A percentile compares a stretch with the other conserved stretches of the same genome.
Evolutionary conservation across 768 basidiomycete genomes (phyloP).

Genomic region (Hirschioporus abietinus): DNA sequence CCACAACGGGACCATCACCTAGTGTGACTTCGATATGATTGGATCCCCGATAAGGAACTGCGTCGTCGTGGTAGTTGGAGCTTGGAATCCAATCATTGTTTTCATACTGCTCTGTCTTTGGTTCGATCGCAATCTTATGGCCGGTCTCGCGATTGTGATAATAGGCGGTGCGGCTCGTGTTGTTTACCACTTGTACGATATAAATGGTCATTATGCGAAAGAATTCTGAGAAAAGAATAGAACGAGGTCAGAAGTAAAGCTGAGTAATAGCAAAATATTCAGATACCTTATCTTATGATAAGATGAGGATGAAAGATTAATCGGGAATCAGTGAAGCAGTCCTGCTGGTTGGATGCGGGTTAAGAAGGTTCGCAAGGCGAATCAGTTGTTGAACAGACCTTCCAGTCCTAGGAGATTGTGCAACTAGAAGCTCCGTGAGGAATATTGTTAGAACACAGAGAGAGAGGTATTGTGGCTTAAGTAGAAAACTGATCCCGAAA

Average conservation of each 20-base stretch:
- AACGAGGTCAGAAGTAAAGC: background rate
- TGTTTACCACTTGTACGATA: conserved; percentile 1
- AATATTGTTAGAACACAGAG: no score
- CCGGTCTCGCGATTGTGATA: background rate
- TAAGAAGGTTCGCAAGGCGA: no score
- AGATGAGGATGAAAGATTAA: no score
- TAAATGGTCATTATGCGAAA: background rate
- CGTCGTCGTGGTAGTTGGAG: conserved; percentile 1
- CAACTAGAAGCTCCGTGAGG: no score
- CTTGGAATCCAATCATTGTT: conserved; percentile 3
- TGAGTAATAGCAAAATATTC: no score
- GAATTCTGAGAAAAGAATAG: background rate
- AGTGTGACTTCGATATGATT: background rate
- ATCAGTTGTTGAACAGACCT: no score
- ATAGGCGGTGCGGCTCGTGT: conserved; percentile 2
- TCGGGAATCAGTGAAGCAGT: no score
- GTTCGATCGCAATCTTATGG: background rate
- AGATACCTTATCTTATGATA: no score
- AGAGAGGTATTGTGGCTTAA: no score
- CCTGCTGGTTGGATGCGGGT: no score
- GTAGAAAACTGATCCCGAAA: no score
- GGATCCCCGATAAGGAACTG: background rate
- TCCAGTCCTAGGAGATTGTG: no score
- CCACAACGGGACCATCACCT: background rate
- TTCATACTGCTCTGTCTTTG: background rate